Conservation (phyloP, 2,329 filamentous ascomycete species). For the Bisporella sp. region DNA sequence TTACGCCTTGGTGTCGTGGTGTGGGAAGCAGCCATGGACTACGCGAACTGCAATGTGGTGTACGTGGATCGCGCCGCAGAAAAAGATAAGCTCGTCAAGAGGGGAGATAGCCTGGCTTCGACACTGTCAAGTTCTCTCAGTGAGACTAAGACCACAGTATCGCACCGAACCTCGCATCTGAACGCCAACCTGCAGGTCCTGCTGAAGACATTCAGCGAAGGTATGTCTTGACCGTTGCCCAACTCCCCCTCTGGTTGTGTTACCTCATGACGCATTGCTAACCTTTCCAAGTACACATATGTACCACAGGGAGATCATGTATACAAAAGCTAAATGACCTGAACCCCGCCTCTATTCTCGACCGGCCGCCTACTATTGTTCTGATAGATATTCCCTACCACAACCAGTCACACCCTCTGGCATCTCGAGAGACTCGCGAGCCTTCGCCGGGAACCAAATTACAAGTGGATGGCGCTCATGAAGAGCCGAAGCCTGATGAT, state of each 20-base stretch:
- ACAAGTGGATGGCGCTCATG: slow-evolving; percentile 33
- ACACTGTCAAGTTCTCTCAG: slow-evolving; percentile 15
- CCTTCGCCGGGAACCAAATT: slow-evolving; percentile 26
- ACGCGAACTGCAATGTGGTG: slow-evolving; percentile 35
- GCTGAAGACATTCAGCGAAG: slow-evolving; percentile 44
- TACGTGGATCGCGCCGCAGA: slow-evolving; percentile 35
- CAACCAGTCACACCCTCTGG: slow-evolving; percentile 27
- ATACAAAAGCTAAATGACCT: slow-evolving; percentile 44
- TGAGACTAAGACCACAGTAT: too few species aligned
- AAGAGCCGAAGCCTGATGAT: slow-evolving; percentile 31
- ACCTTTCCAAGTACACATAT: slow-evolving; percentile 41
- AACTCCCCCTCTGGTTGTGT: background rate
- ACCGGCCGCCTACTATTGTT: slow-evolving; percentile 47
- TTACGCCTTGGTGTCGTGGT: slow-evolving; percentile 18
- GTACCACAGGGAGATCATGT: slow-evolving; percentile 44
- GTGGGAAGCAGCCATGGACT: slow-evolving; percentile 31
- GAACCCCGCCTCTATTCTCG: slow-evolving; percentile 35
- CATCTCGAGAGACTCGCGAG: slow-evolving; percentile 26
- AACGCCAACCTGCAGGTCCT: slow-evolving; percentile 36
- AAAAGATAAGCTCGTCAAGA: slow-evolving; percentile 30
- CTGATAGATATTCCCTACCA: slow-evolving; percentile 44
- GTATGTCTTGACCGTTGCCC: slow-evolving; percentile 19
- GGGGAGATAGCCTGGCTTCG: slow-evolving; percentile 24
- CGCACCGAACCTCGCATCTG: too few species aligned
- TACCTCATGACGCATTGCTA: slow-evolving; percentile 8